Evolutionary conservation across 2,329 filamentous ascomycete species (phyloP).

Genomic region (Fusarium sp.): DNA sequence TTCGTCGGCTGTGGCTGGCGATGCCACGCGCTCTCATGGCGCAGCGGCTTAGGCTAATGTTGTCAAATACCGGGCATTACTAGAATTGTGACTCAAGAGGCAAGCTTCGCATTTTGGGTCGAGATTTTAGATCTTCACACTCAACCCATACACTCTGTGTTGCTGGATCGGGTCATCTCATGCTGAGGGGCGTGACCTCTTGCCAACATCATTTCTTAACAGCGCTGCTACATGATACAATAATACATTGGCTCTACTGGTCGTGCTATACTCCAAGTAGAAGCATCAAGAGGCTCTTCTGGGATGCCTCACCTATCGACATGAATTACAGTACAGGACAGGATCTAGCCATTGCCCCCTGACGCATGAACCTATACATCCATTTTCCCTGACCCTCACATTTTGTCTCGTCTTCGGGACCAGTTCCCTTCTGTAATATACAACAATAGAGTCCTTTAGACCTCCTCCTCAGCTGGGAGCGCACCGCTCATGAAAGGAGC

Average conservation of each 20-base stretch:
- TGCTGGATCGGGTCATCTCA: no score
- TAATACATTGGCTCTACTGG: background rate
- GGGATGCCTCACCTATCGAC: conserved; percentile 3
- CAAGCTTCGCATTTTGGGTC: background rate
- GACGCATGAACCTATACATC: background rate
- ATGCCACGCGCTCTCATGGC: background rate
- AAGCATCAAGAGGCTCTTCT: background rate
- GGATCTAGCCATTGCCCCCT: background rate
- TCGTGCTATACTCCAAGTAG: background rate
- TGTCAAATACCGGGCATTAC: background rate
- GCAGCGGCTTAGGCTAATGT: conserved; percentile 13
- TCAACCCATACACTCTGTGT: no score
- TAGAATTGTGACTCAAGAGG: background rate
- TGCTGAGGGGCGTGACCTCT: background rate
- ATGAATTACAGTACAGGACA: background rate
- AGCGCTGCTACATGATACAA: background rate
- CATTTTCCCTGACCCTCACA: background rate
- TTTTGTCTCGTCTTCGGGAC: background rate
- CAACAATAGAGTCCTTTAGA: conserved; percentile 11
- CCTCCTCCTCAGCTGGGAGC: conserved; percentile 38
- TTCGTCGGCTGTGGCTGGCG: conserved; percentile 20
- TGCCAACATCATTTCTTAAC: background rate
- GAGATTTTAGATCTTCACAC: no score
- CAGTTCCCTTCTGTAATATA: conserved; percentile 18
- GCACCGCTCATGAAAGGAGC: conserved; percentile 38